Base-by-base conservation (phyloP, 306 rosid species). In the Alnus rubra region DNA sequence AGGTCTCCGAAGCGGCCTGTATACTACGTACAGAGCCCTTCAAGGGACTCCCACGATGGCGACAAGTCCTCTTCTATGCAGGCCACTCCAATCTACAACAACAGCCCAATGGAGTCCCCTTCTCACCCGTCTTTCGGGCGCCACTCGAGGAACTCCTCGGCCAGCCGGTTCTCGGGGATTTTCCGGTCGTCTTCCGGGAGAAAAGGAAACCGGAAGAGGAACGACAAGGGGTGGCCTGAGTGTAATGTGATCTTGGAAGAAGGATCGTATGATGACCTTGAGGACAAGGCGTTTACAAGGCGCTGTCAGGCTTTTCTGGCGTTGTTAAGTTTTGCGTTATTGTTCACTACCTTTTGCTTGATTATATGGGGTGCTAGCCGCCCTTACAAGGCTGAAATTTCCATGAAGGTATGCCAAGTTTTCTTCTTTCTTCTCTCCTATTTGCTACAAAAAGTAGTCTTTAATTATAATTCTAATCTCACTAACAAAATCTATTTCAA, bases 161-260 rank as follows among this genome's bases (percentile, higher is more conserved):
- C 88, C 4, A 93, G 96, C 83, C 80, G 92, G 9, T 93, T 95
- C 50, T 95, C 99, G 0, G 99, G 99, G 71, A 90, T 95, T 53
- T 95, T 95, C 86, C 83, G 98, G 85, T 91, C 98, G 1, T 93
- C 97, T 68, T 95, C 98, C 0, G 94, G 96, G 2, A 86, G 98
- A 58, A 95, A 95, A 86, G 91, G 90, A 3, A 13, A 85, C 23
- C 67, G 90, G 71, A 93, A 89, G 78, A 90, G 93, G 71, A 92
- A 89, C 70, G 99, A 95, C 69, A 93, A 95, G 80, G 98, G 97
- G 9, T 95, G 98, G 96, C 99, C 98, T n/a, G 98, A 93, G 88
- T 93, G 98, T 85, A 87, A 86, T n/a, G 98, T 93, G 59, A 95
- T 95, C 28, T 5, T 93, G 75, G 99, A 95, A 89, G 99, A 95